These are phyloP conservation scores for Cydonia oblonga DNA, from an alignment of 331 rosid genomes.

Conservation along the genomic window DNA sequence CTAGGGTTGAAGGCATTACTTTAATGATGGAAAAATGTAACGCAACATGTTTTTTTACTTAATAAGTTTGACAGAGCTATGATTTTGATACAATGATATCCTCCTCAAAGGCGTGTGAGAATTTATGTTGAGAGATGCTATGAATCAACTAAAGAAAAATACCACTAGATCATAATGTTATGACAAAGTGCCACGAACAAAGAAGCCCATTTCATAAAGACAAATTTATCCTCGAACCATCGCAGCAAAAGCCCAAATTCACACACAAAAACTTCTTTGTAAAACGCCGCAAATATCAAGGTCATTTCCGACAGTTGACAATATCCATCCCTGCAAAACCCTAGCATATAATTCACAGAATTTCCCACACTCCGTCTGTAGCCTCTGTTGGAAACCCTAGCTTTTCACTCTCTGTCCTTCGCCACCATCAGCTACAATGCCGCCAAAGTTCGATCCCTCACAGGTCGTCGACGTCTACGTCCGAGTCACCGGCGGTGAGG, in stretches of 20 bases:
- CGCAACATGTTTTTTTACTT: too few relatives aligned
- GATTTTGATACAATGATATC: too few relatives aligned
- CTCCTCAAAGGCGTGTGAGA: too few relatives aligned
- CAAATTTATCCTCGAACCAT: not conserved
- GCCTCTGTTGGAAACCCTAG: slow-evolving; percentile 17
- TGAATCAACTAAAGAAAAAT: too few relatives aligned
- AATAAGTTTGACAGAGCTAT: too few relatives aligned
- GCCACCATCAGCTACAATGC: slow-evolving; percentile 26
- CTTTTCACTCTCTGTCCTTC: not conserved
- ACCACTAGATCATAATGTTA: fast-evolving
- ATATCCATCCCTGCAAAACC: slow-evolving; percentile 3
- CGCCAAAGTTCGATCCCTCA: slow-evolving; percentile 75
- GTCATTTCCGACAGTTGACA: not conserved
- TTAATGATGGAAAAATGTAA: too few relatives aligned
- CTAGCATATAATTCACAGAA: slow-evolving; percentile 3
- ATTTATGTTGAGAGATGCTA: too few relatives aligned
- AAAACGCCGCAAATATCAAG: not conserved
- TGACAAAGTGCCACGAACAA: not conserved
- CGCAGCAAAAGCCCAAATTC: not conserved
- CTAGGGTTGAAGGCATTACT: too few relatives aligned
- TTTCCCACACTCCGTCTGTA: not conserved
- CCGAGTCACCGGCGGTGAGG: slow-evolving; percentile 80
- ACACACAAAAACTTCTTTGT: not conserved
- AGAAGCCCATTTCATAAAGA: not conserved
- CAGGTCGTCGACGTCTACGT: slow-evolving; percentile 71